Conservation (phyloP, 345 rosid species). For the Arabis hirsuta region DNA sequence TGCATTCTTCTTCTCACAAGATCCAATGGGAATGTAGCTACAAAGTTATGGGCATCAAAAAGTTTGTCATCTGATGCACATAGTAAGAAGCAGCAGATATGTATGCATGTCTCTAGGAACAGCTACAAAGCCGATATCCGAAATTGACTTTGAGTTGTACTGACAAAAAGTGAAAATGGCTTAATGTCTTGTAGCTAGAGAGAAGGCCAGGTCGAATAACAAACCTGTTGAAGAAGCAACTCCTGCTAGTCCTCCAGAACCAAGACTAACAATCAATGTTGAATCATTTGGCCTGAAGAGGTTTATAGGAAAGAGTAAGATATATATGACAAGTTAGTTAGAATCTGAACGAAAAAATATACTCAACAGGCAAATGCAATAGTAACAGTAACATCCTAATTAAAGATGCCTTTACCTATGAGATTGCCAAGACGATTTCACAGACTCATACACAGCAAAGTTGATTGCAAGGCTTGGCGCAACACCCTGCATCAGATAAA, state of each 20-base stretch:
- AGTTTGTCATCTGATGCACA: background rate
- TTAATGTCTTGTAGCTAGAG: background rate
- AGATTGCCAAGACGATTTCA: slow-evolving; percentile 73
- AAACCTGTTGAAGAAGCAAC: slow-evolving; percentile 90
- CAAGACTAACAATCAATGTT: slow-evolving; percentile 59
- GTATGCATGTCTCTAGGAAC: background rate
- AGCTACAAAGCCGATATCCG: background rate
- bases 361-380: background rate
- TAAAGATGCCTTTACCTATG: slow-evolving; percentile 54
- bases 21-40: slow-evolving; percentile 93
- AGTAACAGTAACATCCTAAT: background rate
- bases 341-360: background rate
- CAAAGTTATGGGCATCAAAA: slow-evolving; percentile 6
- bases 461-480: slow-evolving; percentile 94
- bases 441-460: slow-evolving; percentile 75
- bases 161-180: too few species aligned
- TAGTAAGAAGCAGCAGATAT: background rate
- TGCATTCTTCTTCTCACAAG: slow-evolving; percentile 97
- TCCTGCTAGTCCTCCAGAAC: slow-evolving; percentile 95
- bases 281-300: slow-evolving; percentile 75
- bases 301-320: slow-evolving; percentile 19
- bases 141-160: too few species aligned
- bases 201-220: slow-evolving; percentile 16
- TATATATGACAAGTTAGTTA: background rate
- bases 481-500: slow-evolving; percentile 65